A percentile compares a stretch with the other conserved stretches of the same genome.
Conservation (phyloP, 768 basidiomycete species). For the Naganishia vishniacii region DNA sequence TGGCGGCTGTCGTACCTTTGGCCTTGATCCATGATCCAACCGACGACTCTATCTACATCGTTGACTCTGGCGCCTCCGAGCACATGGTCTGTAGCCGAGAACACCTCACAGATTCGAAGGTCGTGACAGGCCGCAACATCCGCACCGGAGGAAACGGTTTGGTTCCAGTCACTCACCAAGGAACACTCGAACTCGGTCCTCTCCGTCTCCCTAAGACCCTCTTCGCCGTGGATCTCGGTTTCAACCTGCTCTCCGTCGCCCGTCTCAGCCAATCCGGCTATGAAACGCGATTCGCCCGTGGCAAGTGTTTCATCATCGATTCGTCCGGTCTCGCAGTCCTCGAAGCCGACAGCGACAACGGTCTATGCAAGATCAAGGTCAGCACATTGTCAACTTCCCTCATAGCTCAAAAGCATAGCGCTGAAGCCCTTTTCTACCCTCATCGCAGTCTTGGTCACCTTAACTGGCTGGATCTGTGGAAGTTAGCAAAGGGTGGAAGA, state of each 20-base stretch:
- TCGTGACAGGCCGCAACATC: too few relatives aligned
- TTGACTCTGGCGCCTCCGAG: neutral
- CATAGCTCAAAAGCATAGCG: neutral
- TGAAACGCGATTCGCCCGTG: neutral
- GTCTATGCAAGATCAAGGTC: neutral
- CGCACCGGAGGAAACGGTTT: neutral
- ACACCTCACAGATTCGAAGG: neutral
- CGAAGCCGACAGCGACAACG: neutral
- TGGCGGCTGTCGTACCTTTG: neutral
- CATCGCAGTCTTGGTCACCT: neutral
- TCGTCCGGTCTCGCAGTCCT: too few relatives aligned
- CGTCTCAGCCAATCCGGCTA: neutral
- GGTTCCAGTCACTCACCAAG: neutral
- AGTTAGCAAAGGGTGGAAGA: neutral
- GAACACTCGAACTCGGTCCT: neutral
- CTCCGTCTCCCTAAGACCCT: neutral
- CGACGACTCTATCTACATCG: too few relatives aligned
- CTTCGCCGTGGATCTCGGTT: neutral
- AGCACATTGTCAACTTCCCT: neutral
- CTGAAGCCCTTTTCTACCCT: neutral
- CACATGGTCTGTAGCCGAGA: too few relatives aligned
- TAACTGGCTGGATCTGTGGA: neutral
- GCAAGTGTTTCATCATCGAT: too few relatives aligned
- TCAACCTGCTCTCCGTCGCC: neutral
- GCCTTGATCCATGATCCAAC: neutral